Evolutionary conservation across 2,329 filamentous ascomycete genomes (phyloP).

Genomic region (Fusarium albidum): DNA sequence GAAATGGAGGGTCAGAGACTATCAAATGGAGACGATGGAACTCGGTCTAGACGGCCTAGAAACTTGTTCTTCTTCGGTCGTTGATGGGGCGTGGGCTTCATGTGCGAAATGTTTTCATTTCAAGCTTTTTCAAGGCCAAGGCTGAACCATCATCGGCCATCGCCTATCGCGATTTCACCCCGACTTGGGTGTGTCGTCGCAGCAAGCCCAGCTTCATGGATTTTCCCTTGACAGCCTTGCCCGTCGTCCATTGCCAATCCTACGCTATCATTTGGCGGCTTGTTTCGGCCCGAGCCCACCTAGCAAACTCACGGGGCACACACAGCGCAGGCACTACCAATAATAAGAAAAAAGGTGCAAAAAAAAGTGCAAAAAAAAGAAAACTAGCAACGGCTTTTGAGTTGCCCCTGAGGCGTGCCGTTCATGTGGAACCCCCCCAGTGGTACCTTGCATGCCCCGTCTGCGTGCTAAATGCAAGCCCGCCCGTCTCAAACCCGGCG

Average conservation of each 20-base stretch:
- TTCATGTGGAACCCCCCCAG: slow-evolving; percentile 12
- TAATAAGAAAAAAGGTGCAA: slow-evolving; percentile 4
- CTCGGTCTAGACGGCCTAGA: no score
- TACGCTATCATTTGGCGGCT: slow-evolving; percentile 10
- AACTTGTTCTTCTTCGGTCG: no score
- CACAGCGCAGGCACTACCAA: no score
- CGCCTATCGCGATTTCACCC: slow-evolving; percentile 8
- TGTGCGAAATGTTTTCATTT: slow-evolving; percentile 30
- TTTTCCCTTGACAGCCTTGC: background rate
- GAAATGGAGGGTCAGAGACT: no score
- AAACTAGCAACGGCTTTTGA: no score
- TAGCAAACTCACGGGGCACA: background rate
- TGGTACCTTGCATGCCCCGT: slow-evolving; percentile 30
- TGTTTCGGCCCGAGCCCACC: background rate
- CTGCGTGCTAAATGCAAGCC: slow-evolving; percentile 27
- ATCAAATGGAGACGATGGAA: no score
- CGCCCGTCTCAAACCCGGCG: slow-evolving; percentile 33
- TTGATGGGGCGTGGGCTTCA: no score
- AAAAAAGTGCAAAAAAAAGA: no score
- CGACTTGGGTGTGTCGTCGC: background rate
- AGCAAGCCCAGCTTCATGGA: slow-evolving; percentile 19
- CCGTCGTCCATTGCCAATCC: slow-evolving; percentile 11
- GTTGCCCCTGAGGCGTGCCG: slow-evolving; percentile 23
- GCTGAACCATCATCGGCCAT: background rate
- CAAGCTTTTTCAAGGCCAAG: background rate